phyloP scores from a whole-genome alignment of 1,139 yeast genomes.

The Debaryomyces psychrophilus region DNA sequence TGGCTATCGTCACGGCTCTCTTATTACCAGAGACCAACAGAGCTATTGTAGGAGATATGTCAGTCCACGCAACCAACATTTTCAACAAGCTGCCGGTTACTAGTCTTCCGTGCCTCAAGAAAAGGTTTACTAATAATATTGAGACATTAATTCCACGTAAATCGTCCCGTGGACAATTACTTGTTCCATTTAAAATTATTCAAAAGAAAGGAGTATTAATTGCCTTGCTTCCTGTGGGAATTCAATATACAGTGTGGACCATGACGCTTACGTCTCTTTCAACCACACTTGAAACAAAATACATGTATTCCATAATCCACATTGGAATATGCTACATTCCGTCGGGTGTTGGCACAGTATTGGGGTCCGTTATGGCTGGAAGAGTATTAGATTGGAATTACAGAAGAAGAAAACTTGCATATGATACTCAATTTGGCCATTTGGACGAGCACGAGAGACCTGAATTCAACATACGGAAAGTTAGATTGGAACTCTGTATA shows the following conservation, averaged over 20 bases:
- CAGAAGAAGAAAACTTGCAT: constrained; percentile 18
- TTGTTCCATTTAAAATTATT: constrained; percentile 36
- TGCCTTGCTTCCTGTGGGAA: constrained; percentile 35
- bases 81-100: constrained; percentile 30
- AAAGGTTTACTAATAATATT: constrained; percentile 30
- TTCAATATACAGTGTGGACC: constrained; percentile 44
- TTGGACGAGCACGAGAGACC: constrained; percentile 23
- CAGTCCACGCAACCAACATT: constrained; percentile 28
- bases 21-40: constrained; percentile 42
- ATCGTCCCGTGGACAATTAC: constrained; percentile 23
- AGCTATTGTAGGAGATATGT: constrained; percentile 43
- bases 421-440: constrained; percentile 23
- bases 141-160: constrained; percentile 26
- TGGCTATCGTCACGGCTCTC: constrained; percentile 27
- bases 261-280: constrained; percentile 38
- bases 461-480: constrained; percentile 29
- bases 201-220: constrained; percentile 26
- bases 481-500: constrained; percentile 32
- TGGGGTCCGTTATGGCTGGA: constrained; percentile 37
- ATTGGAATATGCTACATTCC: constrained; percentile 45
- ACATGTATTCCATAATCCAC: constrained; percentile 37
- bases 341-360: constrained; percentile 38
- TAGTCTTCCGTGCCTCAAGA: constrained; percentile 26
- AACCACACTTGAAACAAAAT: constrained; percentile 33
- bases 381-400: constrained; percentile 34